Conservation (phyloP, 2,329 filamentous ascomycete genomes). For the Niveomyces coronatus region DNA sequence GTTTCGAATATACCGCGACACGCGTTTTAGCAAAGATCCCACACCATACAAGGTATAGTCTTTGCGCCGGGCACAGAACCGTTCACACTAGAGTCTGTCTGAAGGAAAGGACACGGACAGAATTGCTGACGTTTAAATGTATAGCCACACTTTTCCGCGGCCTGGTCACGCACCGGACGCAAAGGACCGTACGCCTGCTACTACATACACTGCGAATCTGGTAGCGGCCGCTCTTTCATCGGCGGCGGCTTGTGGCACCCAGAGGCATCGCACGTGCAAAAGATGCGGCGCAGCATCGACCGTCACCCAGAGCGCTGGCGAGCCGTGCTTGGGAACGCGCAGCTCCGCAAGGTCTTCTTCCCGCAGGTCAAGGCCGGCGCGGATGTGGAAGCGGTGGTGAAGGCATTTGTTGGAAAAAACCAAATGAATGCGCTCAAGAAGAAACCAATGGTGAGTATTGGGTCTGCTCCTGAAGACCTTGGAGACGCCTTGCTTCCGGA, state of each 20-base stretch:
- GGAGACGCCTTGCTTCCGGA: no score
- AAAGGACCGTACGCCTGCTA: conserved; percentile 85
- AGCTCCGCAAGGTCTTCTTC: conserved; percentile 56
- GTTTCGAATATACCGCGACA: conserved; percentile 79
- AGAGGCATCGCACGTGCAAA: conserved; percentile 52
- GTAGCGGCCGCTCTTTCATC: conserved; percentile 48
- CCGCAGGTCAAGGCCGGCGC: conserved; percentile 27
- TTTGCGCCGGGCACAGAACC: not conserved
- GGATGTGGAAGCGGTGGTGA: conserved; percentile 43
- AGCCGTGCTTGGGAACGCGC: conserved; percentile 48
- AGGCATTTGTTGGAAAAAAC: conserved; percentile 63
- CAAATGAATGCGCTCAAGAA: conserved; percentile 69
- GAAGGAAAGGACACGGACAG: conserved; percentile 11
- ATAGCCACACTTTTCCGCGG: conserved; percentile 71
- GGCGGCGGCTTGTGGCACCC: conserved; percentile 79
- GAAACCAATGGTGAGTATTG: conserved; percentile 61
- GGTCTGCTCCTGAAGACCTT: not conserved
- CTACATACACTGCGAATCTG: conserved; percentile 74
- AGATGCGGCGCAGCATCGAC: conserved; percentile 66
- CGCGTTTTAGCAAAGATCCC: conserved; percentile 73
- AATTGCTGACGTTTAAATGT: not conserved
- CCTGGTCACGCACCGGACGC: conserved; percentile 77
- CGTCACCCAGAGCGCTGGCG: conserved; percentile 61
- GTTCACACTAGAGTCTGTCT: no score
- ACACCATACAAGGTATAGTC: conserved; percentile 76